These are phyloP conservation scores for Xylariomycetidae sp. DNA, from an alignment of 2,329 filamentous ascomycete genomes.

Conservation along the genomic window DNA sequence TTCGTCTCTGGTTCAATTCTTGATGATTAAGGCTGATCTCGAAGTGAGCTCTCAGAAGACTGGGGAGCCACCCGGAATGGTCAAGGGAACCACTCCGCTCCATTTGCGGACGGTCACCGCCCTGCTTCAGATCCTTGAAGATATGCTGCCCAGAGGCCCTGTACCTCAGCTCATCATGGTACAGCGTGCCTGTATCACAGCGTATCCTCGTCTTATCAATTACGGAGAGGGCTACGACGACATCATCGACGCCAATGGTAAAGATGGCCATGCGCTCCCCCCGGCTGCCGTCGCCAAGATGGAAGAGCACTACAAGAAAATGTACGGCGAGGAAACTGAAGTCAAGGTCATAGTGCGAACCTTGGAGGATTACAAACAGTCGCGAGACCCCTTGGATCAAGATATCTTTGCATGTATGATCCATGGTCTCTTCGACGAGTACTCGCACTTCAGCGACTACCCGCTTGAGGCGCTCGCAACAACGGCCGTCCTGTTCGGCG, in stretches of 20 bases:
- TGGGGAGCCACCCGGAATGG: conserved; percentile 52
- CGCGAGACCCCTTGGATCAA: conserved; percentile 75
- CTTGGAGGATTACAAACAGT: conserved; percentile 82
- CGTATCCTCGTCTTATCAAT: conserved; percentile 91
- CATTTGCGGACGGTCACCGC: conserved; percentile 80
- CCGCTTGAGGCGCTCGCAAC: conserved; percentile 93
- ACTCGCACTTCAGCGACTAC: conserved; percentile 90
- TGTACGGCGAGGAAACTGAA: conserved; percentile 89
- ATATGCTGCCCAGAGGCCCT: conserved; percentile 54
- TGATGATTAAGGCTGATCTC: conserved; percentile 76
- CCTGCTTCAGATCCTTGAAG: conserved; percentile 72
- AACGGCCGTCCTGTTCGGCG: conserved; percentile 92
- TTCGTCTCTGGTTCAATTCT: conserved; percentile 67
- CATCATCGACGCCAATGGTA: conserved; percentile 79
- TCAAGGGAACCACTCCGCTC: conserved; percentile 59
- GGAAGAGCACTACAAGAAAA: conserved; percentile 96
- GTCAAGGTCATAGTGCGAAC: conserved; percentile 80
- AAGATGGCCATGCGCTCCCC: conserved; percentile 74
- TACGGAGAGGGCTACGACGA: conserved; percentile 91
- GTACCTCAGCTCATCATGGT: conserved; percentile 68
- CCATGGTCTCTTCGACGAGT: conserved; percentile 94
- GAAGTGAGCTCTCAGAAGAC: conserved; percentile 69
- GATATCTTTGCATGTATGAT: conserved; percentile 99
- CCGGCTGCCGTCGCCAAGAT: conserved; percentile 78
- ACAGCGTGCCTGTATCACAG: conserved; percentile 82